These are phyloP conservation scores for Saccharomycopsis fodiens DNA, from an alignment of 805 yeast species.

Conservation along the genomic window DNA sequence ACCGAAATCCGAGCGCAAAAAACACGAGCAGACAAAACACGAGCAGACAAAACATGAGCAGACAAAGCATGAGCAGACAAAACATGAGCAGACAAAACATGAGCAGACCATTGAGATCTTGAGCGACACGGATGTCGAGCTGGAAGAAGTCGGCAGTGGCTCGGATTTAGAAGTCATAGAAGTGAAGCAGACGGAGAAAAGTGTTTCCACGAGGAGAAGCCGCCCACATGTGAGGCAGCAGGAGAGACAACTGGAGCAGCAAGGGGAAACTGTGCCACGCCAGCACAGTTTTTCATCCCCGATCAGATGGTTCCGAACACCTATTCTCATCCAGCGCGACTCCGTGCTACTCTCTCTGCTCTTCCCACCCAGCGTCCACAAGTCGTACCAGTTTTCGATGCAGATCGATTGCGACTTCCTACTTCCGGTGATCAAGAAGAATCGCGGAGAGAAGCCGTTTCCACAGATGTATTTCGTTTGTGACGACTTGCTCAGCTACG, in stretches of 20 bases:
- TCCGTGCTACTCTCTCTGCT: conserved; percentile 2
- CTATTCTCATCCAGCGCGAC: conserved; percentile 9
- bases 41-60: no score
- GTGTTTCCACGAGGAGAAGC: no score
- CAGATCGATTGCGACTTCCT: conserved; percentile 31
- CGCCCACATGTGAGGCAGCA: no score
- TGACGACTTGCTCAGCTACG: conserved; percentile 13
- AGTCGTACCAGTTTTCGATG: conserved; percentile 37
- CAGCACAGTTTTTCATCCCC: conserved; percentile 10
- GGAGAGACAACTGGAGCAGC: no score
- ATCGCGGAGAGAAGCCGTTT: conserved; percentile 21
- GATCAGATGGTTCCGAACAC: conserved; percentile 8
- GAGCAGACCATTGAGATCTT: not conserved
- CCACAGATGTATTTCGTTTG: conserved; percentile 25
- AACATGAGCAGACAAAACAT: no score
- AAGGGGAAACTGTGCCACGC: not conserved
- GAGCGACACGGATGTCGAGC: not conserved
- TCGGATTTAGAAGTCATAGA: not conserved
- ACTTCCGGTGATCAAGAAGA: conserved; percentile 25
- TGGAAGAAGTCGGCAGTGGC: not conserved
- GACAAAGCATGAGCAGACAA: no score
- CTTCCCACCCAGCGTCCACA: conserved; percentile 17
- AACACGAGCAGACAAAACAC: no score
- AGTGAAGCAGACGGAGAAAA: not conserved
- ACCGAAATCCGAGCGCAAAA: no score